These are phyloP conservation scores for Cladosporium sp. DNA, from an alignment of 2,329 filamentous ascomycete species.

Conservation along the genomic window DNA sequence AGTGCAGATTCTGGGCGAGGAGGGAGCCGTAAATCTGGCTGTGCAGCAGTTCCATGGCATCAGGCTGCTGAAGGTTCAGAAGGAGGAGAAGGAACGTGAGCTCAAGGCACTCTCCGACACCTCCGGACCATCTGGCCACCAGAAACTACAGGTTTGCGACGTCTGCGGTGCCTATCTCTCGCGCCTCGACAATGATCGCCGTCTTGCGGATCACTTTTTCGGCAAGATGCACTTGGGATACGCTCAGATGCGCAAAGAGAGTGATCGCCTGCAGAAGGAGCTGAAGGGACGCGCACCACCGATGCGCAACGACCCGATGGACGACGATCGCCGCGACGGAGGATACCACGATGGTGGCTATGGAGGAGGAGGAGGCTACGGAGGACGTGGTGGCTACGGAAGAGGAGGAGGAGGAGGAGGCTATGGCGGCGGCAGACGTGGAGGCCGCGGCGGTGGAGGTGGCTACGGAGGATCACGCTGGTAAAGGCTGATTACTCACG, in stretches of 20 bases:
- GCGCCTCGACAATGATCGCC: conserved; percentile 86
- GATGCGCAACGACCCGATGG: conserved; percentile 45
- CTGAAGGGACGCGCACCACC: conserved; percentile 68
- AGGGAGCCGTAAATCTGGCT: conserved; percentile 73
- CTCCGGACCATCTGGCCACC: conserved; percentile 85
- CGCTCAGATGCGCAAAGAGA: conserved; percentile 95
- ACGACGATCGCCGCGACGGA: conserved; percentile 39
- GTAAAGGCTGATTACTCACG: neutral
- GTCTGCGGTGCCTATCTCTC: conserved; percentile 94
- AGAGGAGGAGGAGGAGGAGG: conserved; percentile 1
- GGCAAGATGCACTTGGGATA: conserved; percentile 99
- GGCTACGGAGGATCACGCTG: conserved; percentile 7
- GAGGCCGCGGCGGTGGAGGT: neutral
- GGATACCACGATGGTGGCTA: conserved; percentile 33
- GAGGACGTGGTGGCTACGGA: conserved; percentile 14
- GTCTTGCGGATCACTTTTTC: conserved; percentile 95
- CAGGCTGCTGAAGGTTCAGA: conserved; percentile 72
- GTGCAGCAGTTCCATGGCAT: conserved; percentile 86
- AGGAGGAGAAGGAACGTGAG: conserved; percentile 79
- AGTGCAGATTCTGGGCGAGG: conserved; percentile 78
- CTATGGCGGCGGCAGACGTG: neutral
- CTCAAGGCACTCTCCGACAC: conserved; percentile 89
- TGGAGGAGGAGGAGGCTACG: conserved; percentile 30
- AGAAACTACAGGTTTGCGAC: conserved; percentile 98
- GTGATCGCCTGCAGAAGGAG: conserved; percentile 80